Evolutionary conservation across 768 basidiomycete species (phyloP), one percentile per base, ranked within the genome.

Genomic region (Tricholoma furcatifolium): DNA sequence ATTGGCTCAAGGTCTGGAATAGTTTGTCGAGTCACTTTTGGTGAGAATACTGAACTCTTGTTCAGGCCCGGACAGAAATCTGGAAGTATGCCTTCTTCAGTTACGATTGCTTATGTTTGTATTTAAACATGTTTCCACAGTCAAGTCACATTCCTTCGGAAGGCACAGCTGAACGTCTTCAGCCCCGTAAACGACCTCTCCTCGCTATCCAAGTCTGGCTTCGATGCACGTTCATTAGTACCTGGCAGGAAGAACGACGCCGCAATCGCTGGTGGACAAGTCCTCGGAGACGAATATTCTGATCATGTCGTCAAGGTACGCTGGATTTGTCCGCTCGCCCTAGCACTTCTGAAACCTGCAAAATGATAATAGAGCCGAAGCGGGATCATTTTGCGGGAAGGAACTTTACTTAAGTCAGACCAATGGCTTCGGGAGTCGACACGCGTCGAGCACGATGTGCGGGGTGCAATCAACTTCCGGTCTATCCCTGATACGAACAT

Each of bases 401-500:
- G 88, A 86, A 94, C 87, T 1, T 77, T 95, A 2, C 76, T 96
- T 55, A 97, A 98, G 73, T 95, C 93, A 3, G 94, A 98, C 66
- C 88, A 89, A 67, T 98, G 94, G 94, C 70, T 85, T 10, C 79
- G 80, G 20, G 84, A 91, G 65, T 88, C 85, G 39, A 74, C 83
- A 52, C 78, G 76, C 43, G 82, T 88, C 38, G 76, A 80, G 43
- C 69, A 82, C 42, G 85, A 80, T 35, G 81, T 98, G 44, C 86
- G 92, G 2, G 97, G 97, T n/a, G 93, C 91, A 2, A 89, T 91
- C 70, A 97, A 97, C 63, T 98, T 97, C 76, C 83, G 97, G 47
- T 87, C 87, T 51, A 82, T 97, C 35, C 84, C 87, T 0, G 78
- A 77, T 5, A 88, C 87, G 18, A 84, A 85, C 41, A 87, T 98